Base-by-base conservation (phyloP, 1,284 basidiomycete genomes). In the Ceratorhiza oryzae-sativae region DNA sequence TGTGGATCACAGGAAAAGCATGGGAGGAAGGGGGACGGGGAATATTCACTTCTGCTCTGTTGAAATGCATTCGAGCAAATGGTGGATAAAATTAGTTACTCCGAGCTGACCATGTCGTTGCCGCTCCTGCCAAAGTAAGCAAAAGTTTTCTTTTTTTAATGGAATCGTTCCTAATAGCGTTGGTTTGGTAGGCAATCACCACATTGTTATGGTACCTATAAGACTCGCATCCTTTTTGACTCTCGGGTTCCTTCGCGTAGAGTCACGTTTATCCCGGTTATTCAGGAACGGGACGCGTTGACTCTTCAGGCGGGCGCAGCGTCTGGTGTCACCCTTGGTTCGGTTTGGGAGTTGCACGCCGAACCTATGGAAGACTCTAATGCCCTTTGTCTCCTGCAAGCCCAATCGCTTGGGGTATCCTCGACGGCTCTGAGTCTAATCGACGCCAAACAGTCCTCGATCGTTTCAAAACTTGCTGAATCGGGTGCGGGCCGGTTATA, bases 321-420 rank as follows among this genome's bases (percentile, higher is more conserved):
- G 3, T 87, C 89, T 72, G 88, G 88, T 0, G 80, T 90, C 27
- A 83, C 84, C 12, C 83, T 85, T 72, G 88, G 88, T 6, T 70
- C 67, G 6, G 34, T 70, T 25, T 63, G 86, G 84, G 9, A 86
- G 88, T 73, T 84, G 89, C 74, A 84, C 83, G 45, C 71, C 89
- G 32, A 87, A 89, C 77, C 79, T 82, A 23, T 87, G 89, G 77
- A 89, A 89, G 77, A 82, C 81, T 58, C 53, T 4, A 41, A 30
- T 4, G 4, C 53, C 15, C 41, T 70, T n/a, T 41, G 67, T 9
- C 25, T 39, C 12, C 41, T 58, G 25, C 30, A 48, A 5, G 67
- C 67, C 23, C 53, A 48, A 2, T 20, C 30, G 23, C 67, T 55
- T 12, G 27, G 39, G 10, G 55, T 70, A 5, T 45, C 67, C 15